Percentiles rank a stretch among this genome's conserved stretches.
Conservation (phyloP, 2,329 filamentous ascomycete genomes). For the Escovopsis sp. region DNA sequence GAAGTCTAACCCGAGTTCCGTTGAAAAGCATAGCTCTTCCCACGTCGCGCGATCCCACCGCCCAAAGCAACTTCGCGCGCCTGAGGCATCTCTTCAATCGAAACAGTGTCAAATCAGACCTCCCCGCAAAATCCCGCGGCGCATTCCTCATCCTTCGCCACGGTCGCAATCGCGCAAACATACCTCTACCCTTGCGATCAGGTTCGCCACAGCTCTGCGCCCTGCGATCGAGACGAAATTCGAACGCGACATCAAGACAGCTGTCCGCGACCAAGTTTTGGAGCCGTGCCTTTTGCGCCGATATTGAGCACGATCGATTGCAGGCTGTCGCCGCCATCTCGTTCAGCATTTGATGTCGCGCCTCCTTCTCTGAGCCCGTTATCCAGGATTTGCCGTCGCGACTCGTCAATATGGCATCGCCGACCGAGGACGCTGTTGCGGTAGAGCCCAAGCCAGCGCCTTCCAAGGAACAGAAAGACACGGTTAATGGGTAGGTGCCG, state of each 20-base stretch:
- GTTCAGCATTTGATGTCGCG: conserved; percentile 21
- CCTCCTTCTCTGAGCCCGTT: conserved; percentile 13
- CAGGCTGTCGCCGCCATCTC: background rate
- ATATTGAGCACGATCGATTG: background rate
- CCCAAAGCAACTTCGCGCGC: too few species aligned
- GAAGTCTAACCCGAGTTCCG: conserved; percentile 1
- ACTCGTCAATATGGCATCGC: conserved; percentile 40
- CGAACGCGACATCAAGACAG: too few species aligned
- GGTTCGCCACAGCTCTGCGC: background rate
- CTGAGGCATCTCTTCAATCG: too few species aligned
- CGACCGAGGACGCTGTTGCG: conserved; percentile 24
- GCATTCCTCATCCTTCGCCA: too few species aligned
- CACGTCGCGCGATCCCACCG: too few species aligned
- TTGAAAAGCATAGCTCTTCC: conserved; percentile 1
- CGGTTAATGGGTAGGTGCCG: conserved; percentile 23
- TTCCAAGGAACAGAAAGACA: conserved; percentile 17
- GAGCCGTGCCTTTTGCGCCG: background rate
- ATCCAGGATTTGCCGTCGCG: conserved; percentile 14
- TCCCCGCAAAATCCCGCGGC: too few species aligned
- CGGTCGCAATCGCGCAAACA: background rate
- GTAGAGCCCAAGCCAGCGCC: conserved; percentile 32
- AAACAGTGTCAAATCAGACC: too few species aligned
- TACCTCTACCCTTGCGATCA: background rate
- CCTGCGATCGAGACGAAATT: too few species aligned
- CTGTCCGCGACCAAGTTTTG: too few species aligned